phyloP scores from a whole-genome alignment of 495 filamentous ascomycete genomes.

The Lasiosphaeria hispida region DNA sequence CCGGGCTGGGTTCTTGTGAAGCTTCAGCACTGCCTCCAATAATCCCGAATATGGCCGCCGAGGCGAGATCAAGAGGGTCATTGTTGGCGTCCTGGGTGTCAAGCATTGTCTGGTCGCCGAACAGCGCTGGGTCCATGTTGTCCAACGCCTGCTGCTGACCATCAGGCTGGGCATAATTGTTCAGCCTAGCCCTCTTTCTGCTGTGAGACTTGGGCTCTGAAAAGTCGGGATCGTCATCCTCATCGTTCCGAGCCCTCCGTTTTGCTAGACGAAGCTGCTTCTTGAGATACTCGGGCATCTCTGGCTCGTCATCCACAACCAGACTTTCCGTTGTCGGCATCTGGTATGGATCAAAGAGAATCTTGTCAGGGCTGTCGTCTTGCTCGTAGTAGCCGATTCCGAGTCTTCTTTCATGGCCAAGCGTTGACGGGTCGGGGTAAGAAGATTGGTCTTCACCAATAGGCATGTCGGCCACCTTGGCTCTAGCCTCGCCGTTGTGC shows the following conservation, averaged over 20 bases:
- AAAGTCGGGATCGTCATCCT: constrained; percentile 49
- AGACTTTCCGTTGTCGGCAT: constrained; percentile 39
- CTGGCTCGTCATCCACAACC: constrained; percentile 36
- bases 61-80: constrained; percentile 41
- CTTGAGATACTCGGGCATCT: constrained; percentile 46
- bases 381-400: constrained; percentile 56
- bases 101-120: constrained; percentile 22
- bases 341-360: constrained; percentile 51
- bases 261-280: constrained; percentile 47
- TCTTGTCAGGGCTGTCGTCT: constrained; percentile 49
- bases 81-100: constrained; percentile 20
- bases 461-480: constrained; percentile 31
- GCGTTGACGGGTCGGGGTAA: constrained; percentile 48
- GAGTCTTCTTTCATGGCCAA: constrained; percentile 47
- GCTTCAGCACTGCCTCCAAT: neutral
- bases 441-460: constrained; percentile 35
- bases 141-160: constrained; percentile 31
- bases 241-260: constrained; percentile 43
- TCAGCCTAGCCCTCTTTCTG: constrained; percentile 35
- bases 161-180: constrained; percentile 14
- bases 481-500: constrained; percentile 7
- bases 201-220: constrained; percentile 33
- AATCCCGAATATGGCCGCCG: constrained; percentile 27
- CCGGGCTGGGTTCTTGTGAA: neutral
- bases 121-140: constrained; percentile 41